Base-by-base conservation (phyloP, 1,284 basidiomycete genomes). In the Ustilago sp. region DNA sequence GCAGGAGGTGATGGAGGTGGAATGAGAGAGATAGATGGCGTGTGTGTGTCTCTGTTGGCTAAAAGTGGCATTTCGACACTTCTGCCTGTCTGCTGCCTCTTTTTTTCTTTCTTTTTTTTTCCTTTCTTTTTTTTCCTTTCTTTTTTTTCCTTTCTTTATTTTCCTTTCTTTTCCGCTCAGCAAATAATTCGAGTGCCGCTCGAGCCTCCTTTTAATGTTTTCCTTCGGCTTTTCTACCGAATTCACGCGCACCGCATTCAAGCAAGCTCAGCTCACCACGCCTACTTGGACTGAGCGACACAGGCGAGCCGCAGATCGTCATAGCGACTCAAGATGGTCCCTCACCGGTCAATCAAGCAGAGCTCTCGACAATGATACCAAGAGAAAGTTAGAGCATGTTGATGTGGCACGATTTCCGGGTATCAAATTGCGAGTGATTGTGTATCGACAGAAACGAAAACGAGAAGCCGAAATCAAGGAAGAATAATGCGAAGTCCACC, bases 401-500 rank as follows among this genome's bases (percentile, higher is more conserved):
- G 19, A 32, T 36, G 13, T 38, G 57, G 32, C 34, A 59, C 12
- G 23, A 34, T 23, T 8, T 39, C n/a, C 23, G 56, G 63, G 63
- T 58, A 57, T 65, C 31, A 52, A 32, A 50, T 50, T 50, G 47
- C 47, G 31, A 50, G 47, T 48, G 19, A 36, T 34, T 34, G 28
- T 31, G 47, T 32, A 19, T 31, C 6, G 23, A 17, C 41, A 43
- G 17, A 7, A 43, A 43, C 15, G 41, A 17, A 17, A 15, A 45
- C 23, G 50, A 43, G 8, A 23, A 3, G 9, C 34, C 15, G 15
- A 28, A 12, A 36, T 34, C 38, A 74, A 7, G 74, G 66, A 15
- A 77, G 66, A 58, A 78, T 72, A 60, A 78, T 75, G 53, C 76
- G 68, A 6, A 78, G 59, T 0, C 76, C 72, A 28, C 76, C 76